A percentile compares a stretch with the other conserved stretches of the same genome.
phyloP scores from a whole-genome alignment of 495 filamentous ascomycete species.

The Cudoniella acicularis region DNA sequence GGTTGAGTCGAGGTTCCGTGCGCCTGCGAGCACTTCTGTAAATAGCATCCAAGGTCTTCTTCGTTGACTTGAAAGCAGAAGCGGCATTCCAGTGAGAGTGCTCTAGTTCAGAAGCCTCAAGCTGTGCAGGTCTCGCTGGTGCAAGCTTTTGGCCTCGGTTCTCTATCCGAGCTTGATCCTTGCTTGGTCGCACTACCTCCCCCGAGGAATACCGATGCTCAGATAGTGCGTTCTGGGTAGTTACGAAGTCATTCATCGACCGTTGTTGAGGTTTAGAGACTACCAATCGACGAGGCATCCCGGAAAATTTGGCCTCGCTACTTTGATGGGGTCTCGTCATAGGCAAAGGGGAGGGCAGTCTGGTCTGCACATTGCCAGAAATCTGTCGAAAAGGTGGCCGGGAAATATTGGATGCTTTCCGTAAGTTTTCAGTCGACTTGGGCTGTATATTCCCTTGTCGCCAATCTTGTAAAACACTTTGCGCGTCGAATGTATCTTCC shows the following conservation, averaged over 20 bases:
- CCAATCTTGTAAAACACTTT: slow-evolving; percentile 68
- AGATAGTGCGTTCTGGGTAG: neutral
- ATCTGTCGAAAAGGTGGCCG: slow-evolving; percentile 6
- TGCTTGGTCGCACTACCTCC: neutral
- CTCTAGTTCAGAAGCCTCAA: slow-evolving; percentile 39
- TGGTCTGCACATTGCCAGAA: slow-evolving; percentile 17
- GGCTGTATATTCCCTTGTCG: slow-evolving; percentile 58
- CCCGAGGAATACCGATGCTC: neutral
- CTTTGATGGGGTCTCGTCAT: slow-evolving; percentile 8
- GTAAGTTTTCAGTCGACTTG: neutral
- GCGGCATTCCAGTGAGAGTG: slow-evolving; percentile 18
- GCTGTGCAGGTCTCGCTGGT: slow-evolving; percentile 39
- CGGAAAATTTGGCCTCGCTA: slow-evolving; percentile 21
- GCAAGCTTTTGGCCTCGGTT: neutral
- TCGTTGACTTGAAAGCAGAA: slow-evolving; percentile 34
- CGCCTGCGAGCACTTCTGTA: slow-evolving; percentile 28
- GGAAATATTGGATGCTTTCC: neutral
- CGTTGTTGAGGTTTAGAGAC: slow-evolving; percentile 6
- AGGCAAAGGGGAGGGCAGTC: slow-evolving; percentile 6
- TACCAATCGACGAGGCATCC: slow-evolving; percentile 4
- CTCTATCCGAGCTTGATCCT: neutral
- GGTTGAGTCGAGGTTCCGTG: slow-evolving; percentile 2
- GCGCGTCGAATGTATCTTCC: slow-evolving; percentile 72
- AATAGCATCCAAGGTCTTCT: slow-evolving; percentile 44
- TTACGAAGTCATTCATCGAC: slow-evolving; percentile 12